Base-by-base conservation (phyloP, 148 eudicot genomes). In the Vaccinium macrocarpon region DNA sequence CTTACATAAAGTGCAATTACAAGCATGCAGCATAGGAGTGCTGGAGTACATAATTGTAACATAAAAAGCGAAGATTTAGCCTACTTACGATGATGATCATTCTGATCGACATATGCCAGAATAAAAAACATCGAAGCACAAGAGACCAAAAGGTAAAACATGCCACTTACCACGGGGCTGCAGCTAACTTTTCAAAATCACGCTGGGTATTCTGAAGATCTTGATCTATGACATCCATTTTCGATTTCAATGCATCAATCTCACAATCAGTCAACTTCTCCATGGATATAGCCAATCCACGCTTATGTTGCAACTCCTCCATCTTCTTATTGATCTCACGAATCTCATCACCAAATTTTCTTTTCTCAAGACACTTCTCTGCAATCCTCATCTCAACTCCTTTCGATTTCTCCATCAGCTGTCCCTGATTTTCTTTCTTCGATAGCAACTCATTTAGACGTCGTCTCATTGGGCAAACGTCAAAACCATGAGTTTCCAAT, bases 361-460 rank as follows among this genome's bases (percentile, higher is more conserved):
- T 46, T 56, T 50, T 80, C 82, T 80, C 71, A 56, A 59, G 6
- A 21, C 16, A 8, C 2, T 59, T 49, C 68, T 80, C 51, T 2
- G 23, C 19, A 1, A 80, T 80, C 50, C 59, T 80, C 71, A 6
- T 80, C 68, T 59, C 27, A 38, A 80, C 18, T 80, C 8, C 82
- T 59, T 80, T n/a, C 6, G 56, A 80, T 59, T 80, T 25, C 82
- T 56, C 82, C 9, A 32, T 11, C 35, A 80, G 82, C 29, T 80
- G 23, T 19, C 27, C 71, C 59, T 35, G 68, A 23, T 46, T 59
- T 51, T 57, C 82, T 80, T 80, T 80, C 82, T 56, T 80, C 14
- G 12, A 80, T 59, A 80, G 51, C 82, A 80, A 80, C 82, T 80
- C 82, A 55, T 78, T 78, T 27, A 78, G 23, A 29, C 81, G 81